Conservation (phyloP, 352 stramenopile genomes). For the Globisporangium ultimum region DNA sequence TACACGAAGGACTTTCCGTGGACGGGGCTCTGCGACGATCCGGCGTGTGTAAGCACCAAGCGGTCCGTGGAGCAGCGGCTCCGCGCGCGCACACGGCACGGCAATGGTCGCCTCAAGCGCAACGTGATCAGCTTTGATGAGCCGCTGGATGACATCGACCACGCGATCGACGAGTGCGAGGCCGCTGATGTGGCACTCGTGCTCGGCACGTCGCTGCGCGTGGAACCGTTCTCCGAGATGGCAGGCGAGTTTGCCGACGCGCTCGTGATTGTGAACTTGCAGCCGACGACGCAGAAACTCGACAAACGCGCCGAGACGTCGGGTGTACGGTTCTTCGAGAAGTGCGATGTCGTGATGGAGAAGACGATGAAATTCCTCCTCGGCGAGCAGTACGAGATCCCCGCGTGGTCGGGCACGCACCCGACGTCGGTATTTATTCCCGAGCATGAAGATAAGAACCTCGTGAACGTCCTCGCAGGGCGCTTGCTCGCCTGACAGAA, state of each 20-base stretch:
- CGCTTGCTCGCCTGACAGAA: constrained; percentile 31
- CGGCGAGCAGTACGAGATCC: constrained; percentile 57
- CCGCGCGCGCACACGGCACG: constrained; percentile 62
- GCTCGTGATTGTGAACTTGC: constrained; percentile 75
- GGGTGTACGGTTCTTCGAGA: constrained; percentile 64
- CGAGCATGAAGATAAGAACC: constrained; percentile 67
- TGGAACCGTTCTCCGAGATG: constrained; percentile 83
- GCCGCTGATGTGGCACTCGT: constrained; percentile 72
- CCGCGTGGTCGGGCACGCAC: constrained; percentile 56
- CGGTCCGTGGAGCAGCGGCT: constrained; percentile 55
- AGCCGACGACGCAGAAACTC: constrained; percentile 65
- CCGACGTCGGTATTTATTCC: constrained; percentile 57
- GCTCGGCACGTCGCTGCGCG: constrained; percentile 68
- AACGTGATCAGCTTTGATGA: constrained; percentile 84
- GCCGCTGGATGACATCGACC: constrained; percentile 73
- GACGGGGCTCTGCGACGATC: constrained; percentile 65
- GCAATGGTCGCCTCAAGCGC: constrained; percentile 68
- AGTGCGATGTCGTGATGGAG: constrained; percentile 75
- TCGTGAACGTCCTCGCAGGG: constrained; percentile 79
- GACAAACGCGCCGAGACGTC: constrained; percentile 64
- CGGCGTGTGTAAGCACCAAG: constrained; percentile 63
- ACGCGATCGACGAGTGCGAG: constrained; percentile 78
- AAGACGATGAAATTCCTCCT: constrained; percentile 71
- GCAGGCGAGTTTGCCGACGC: constrained; percentile 69
- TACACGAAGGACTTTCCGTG: constrained; percentile 70